Evolutionary conservation across 1,139 yeast genomes (phyloP), one percentile per base, ranked within the genome.

Genomic region (Eremothecium gossypii): DNA sequence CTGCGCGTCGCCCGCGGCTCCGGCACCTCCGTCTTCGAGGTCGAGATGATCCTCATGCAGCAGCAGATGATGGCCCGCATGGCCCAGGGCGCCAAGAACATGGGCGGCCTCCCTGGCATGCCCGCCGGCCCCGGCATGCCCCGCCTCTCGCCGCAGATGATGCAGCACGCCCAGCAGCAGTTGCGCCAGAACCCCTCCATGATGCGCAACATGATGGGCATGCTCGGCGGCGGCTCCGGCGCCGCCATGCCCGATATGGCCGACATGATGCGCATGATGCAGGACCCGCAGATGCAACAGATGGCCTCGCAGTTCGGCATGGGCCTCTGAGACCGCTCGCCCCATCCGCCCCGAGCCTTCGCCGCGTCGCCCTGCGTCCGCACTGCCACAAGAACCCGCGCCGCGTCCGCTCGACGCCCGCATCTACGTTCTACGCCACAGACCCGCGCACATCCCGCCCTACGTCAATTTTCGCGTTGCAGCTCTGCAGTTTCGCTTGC

Each of bases 1-100:
- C 76, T 89, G 14, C 74, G 98, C 54, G 93, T 91, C 7, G 97
- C 98, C 0, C 74, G 85, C 49, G 98, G 98, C n/a, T 81, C 96
- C 6, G 98, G 98, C 11, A 86, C 96, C 33, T 70, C 91, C 2
- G 95, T 84, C 0, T 78, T 87, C 4, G 98, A 91, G 53, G 96
- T 91, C 20, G 96, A 91, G 61, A 87, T 87, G 75, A 86, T 89
- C 28, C 70, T 91, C 49, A 77, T 81, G 66, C 98, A 91, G 66
- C 96, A 86, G 61, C 77, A 84, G 63, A 83, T 87, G 83, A 87
- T 91, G 95, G 89, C 95, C 2, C 73, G 81, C 41, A 86, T 91
- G 93, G 97, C 96, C 2, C 75, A 74, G 61, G 74, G 79, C 49
- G 69, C 73, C 53, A 50, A 51, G 38, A 54, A 63, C 14, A 68